Conservation (phyloP, 1,139 yeast species). For the Entelexis sorbosivorans region DNA sequence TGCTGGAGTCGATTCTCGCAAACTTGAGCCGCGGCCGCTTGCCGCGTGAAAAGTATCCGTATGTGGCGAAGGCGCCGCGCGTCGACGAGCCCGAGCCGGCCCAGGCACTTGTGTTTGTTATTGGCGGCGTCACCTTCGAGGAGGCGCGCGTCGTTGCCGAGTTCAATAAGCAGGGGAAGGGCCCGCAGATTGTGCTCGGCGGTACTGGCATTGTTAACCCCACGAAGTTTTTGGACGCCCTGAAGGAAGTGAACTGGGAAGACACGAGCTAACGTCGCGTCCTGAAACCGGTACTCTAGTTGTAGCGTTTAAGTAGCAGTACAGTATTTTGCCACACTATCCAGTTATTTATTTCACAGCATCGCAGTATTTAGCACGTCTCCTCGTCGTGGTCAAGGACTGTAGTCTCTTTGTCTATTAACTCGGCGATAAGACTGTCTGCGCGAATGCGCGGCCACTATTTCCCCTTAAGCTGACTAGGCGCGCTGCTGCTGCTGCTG, state of each 20-base stretch:
- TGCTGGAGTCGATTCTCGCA: slow-evolving; percentile 45
- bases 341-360: too few relatives aligned
- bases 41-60: slow-evolving; percentile 40
- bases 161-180: slow-evolving; percentile 44
- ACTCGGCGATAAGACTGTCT: too few relatives aligned
- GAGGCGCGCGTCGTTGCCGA: slow-evolving; percentile 77
- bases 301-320: too few relatives aligned
- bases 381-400: too few relatives aligned
- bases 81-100: slow-evolving; percentile 12
- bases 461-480: too few relatives aligned
- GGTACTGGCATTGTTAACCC: slow-evolving; percentile 58
- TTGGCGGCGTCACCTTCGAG: slow-evolving; percentile 89
- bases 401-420: too few relatives aligned
- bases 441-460: too few relatives aligned
- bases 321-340: too few relatives aligned
- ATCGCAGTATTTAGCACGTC: too few relatives aligned
- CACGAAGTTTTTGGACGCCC: slow-evolving; percentile 39
- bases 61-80: slow-evolving; percentile 26
- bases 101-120: slow-evolving; percentile 66
- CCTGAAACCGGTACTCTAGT: too few relatives aligned
- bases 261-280: neutral
- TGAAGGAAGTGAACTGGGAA: slow-evolving; percentile 15
- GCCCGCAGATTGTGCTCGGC: slow-evolving; percentile 56
- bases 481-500: too few relatives aligned
- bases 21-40: slow-evolving; percentile 43